Conservation (phyloP, 768 basidiomycete species). For the Phanerochaete carnosa region DNA sequence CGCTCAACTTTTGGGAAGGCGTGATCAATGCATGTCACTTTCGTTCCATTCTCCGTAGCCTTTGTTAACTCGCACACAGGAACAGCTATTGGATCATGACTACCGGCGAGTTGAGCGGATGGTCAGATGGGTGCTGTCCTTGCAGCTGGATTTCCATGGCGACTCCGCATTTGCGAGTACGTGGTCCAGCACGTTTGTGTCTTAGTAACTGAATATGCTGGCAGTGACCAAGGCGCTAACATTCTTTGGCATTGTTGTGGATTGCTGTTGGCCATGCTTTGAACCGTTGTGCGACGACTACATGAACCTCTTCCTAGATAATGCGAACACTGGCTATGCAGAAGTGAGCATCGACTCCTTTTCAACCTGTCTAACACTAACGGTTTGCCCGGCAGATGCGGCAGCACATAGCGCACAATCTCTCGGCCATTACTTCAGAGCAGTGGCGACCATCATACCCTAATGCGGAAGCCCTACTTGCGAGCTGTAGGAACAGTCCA, state of each 20-base stretch:
- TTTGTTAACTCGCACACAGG: constrained; percentile 12
- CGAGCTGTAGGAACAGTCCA: constrained; percentile 44
- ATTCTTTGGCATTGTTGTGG: constrained; percentile 63
- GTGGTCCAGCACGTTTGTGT: constrained; percentile 21
- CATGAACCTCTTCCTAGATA: constrained; percentile 66
- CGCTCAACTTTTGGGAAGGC: constrained; percentile 70
- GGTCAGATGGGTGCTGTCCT: constrained; percentile 70
- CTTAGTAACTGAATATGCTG: background rate
- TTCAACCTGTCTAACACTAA: background rate
- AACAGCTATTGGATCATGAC: constrained; percentile 62
- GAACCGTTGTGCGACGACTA: constrained; percentile 65
- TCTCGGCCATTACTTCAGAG: constrained; percentile 53
- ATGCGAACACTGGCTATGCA: constrained; percentile 79
- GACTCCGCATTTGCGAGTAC: constrained; percentile 87
- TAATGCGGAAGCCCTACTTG: constrained; percentile 49
- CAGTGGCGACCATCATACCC: constrained; percentile 71
- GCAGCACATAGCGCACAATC: constrained; percentile 60
- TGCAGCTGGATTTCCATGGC: constrained; percentile 78
- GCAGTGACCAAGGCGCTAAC: constrained; percentile 76
- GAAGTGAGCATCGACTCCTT: constrained; percentile 48
- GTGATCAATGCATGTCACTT: constrained; percentile 48
- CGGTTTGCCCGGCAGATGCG: constrained; percentile 49
- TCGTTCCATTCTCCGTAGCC: background rate
- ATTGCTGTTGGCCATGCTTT: constrained; percentile 64
- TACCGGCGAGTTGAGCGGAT: constrained; percentile 73